These are phyloP conservation scores for Aspergillus awamori DNA, from an alignment of 2,329 filamentous ascomycete species.

Conservation along the genomic window DNA sequence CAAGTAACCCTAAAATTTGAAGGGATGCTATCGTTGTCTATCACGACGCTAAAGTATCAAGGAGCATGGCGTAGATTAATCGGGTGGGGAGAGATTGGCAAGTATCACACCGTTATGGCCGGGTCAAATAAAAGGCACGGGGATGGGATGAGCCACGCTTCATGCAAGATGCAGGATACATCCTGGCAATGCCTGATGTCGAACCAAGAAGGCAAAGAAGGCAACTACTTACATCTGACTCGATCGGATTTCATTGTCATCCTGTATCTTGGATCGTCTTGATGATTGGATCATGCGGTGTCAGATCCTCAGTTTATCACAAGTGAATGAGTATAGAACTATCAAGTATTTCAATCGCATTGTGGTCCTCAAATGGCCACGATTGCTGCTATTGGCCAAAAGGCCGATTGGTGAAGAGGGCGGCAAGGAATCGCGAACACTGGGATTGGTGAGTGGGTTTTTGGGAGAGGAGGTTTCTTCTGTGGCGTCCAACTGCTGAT, in stretches of 20 bases:
- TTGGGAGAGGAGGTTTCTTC: not conserved
- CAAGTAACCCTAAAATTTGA: not conserved
- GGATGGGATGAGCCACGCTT: not conserved
- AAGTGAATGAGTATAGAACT: no score
- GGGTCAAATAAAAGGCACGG: not conserved
- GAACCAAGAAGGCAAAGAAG: not conserved
- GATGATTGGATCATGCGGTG: not conserved
- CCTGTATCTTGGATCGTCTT: no score
- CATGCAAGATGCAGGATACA: not conserved
- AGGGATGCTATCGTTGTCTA: not conserved
- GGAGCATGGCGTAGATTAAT: not conserved
- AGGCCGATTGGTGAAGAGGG: not conserved
- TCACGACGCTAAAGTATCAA: not conserved
- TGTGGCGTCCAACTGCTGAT: constrained; percentile 3
- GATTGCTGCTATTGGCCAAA: not conserved
- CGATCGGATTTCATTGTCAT: not conserved
- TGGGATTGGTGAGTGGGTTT: not conserved
- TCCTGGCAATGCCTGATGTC: not conserved
- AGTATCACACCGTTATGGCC: not conserved
- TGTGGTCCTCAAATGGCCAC: not conserved
- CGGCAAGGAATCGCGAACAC: not conserved
- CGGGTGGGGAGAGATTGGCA: not conserved
- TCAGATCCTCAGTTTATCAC: not conserved
- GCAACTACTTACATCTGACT: not conserved
- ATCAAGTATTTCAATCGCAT: not conserved